These are phyloP conservation scores for Tolypocladium ovalisporum DNA, from an alignment of 2,329 filamentous ascomycete genomes.

Conservation along the genomic window DNA sequence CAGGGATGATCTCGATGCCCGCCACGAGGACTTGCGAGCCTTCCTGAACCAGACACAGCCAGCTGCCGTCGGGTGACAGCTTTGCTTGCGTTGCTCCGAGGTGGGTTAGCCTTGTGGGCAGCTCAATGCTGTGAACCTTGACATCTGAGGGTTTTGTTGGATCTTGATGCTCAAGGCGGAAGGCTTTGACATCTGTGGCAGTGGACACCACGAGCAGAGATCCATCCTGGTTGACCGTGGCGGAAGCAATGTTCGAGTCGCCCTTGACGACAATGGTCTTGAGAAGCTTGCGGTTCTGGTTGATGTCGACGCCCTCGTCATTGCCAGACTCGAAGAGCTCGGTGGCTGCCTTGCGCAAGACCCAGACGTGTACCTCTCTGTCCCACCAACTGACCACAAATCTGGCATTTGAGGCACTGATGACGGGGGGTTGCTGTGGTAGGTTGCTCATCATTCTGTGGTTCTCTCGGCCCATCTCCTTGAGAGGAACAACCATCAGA, in stretches of 20 bases:
- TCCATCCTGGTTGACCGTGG: slow-evolving; percentile 59
- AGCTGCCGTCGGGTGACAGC: slow-evolving; percentile 59
- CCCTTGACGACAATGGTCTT: slow-evolving; percentile 59
- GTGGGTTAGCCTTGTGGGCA: slow-evolving; percentile 44
- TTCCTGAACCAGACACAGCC: slow-evolving; percentile 55
- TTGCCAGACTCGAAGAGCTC: slow-evolving; percentile 31
- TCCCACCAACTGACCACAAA: slow-evolving; percentile 90
- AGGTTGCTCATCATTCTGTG: slow-evolving; percentile 75
- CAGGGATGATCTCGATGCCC: slow-evolving; percentile 11
- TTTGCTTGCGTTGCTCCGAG: slow-evolving; percentile 59
- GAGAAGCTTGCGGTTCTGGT: slow-evolving; percentile 51
- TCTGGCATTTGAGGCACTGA: slow-evolving; percentile 61
- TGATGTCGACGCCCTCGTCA: slow-evolving; percentile 30
- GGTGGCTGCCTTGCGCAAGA: slow-evolving; percentile 33
- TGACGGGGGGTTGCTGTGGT: slow-evolving; percentile 65
- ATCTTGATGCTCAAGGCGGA: slow-evolving; percentile 48
- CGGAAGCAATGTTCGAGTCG: slow-evolving; percentile 74
- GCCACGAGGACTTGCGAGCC: slow-evolving; percentile 46
- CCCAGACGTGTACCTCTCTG: slow-evolving; percentile 77
- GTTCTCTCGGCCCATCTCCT: slow-evolving; percentile 65
- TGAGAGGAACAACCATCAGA: slow-evolving; percentile 70
- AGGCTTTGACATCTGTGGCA: slow-evolving; percentile 63
- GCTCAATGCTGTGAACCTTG: slow-evolving; percentile 57
- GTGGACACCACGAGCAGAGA: slow-evolving; percentile 69
- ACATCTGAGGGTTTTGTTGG: slow-evolving; percentile 46